phyloP scores from a whole-genome alignment of 768 basidiomycete species.

The Phaeolepiota aurea region DNA sequence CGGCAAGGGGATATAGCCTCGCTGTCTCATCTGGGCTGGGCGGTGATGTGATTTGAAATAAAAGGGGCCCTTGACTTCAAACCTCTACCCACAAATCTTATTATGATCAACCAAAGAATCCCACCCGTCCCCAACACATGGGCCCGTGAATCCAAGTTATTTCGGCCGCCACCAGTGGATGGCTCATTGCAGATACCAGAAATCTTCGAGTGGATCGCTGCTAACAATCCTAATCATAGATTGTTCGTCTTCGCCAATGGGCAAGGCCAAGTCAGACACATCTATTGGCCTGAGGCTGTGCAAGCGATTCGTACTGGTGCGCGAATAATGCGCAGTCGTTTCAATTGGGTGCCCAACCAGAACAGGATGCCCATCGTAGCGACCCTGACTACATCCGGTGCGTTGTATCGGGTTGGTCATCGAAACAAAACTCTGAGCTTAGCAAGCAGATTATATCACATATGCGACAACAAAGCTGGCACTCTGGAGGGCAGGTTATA shows the following conservation, averaged over 20 bases:
- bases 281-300: constrained; percentile 17
- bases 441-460: constrained; percentile 20
- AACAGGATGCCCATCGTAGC: constrained; percentile 12
- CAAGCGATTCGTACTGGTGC: constrained; percentile 18
- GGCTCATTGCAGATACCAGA: constrained; percentile 21
- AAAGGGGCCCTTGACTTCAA: too few relatives aligned
- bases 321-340: constrained; percentile 6
- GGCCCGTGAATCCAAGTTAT: neutral
- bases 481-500: constrained; percentile 14
- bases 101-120: too few relatives aligned
- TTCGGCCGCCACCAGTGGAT: constrained; percentile 21
- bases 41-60: too few relatives aligned
- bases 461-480: constrained; percentile 16
- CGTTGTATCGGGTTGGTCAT: neutral
- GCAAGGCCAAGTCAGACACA: constrained; percentile 7
- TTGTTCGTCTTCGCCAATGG: constrained; percentile 16
- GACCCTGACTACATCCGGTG: constrained; percentile 17
- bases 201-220: constrained; percentile 21
- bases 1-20: too few relatives aligned
- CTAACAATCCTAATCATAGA: constrained; percentile 17
- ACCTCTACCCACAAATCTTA: too few relatives aligned
- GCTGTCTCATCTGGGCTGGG: too few relatives aligned
- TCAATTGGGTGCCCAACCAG: neutral
- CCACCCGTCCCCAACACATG: too few relatives aligned
- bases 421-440: neutral